Percentiles rank a stretch among this genome's conserved stretches.
phyloP scores from a whole-genome alignment of 805 yeast species.

The Yamadazyma phyllophila region DNA sequence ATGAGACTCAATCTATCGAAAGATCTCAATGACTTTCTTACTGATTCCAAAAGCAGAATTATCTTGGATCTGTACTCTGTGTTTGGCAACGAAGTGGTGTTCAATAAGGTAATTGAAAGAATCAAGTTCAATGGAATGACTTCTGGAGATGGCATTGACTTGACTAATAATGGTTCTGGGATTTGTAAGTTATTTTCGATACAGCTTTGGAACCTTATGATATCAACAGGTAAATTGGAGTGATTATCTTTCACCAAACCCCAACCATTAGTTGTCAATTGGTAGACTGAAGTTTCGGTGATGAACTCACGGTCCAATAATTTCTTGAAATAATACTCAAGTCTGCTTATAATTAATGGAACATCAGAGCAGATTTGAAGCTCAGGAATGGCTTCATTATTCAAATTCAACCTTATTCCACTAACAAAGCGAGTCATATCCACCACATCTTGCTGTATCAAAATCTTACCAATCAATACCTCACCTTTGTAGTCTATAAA shows the following conservation, averaged over 20 bases:
- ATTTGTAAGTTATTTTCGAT: constrained; percentile 39
- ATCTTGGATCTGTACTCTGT: constrained; percentile 26
- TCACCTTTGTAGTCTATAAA: constrained; percentile 41
- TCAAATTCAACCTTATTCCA: constrained; percentile 31
- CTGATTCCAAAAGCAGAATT: constrained; percentile 20
- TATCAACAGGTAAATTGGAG: constrained; percentile 37
- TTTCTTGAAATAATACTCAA: constrained; percentile 34
- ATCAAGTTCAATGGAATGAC: constrained; percentile 39
- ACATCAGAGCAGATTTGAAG: constrained; percentile 31
- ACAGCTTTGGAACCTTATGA: constrained; percentile 34
- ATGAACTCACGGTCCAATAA: constrained; percentile 12
- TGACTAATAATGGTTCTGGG: constrained; percentile 36
- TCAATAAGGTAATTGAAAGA: constrained; percentile 41
- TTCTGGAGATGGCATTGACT: constrained; percentile 42
- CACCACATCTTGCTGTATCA: constrained; percentile 34
- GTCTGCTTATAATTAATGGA: constrained; percentile 35
- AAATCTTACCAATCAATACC: constrained; percentile 43
- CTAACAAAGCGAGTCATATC: constrained; percentile 21
- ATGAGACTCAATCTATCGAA: constrained; percentile 49
- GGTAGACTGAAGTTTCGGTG: constrained; percentile 35
- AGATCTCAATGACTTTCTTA: constrained; percentile 28
- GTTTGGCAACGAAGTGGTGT: constrained; percentile 24
- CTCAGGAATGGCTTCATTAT: constrained; percentile 45
- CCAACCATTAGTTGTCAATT: constrained; percentile 55
- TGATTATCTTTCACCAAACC: constrained; percentile 29